Base-by-base conservation (phyloP, 2,329 filamentous ascomycete genomes). In the Monosporascus sp. region DNA sequence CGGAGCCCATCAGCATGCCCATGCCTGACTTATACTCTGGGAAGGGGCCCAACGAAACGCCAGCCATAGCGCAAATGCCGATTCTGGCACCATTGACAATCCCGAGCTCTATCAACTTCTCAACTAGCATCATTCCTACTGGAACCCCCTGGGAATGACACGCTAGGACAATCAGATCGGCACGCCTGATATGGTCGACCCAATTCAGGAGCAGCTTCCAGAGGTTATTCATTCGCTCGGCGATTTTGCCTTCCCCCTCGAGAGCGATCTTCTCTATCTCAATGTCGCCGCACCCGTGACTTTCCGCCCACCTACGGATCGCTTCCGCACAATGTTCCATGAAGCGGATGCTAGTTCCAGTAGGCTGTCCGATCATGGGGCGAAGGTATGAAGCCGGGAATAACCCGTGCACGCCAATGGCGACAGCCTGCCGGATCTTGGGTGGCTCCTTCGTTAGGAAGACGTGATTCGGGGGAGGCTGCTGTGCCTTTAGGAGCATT, bases 81-180 rank as follows among this genome's bases (percentile, higher is more conserved):
- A 99, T 86, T 50, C 85, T 86, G 6, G 88, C 81, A 41, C 82
- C 81, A 16, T 84, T 86, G 31, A 97, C 81, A 60, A 94, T 89
- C 2, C 92, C 92, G 55, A 97, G 85, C 51, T 94, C 88, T 51
- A 99, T 92, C 43, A 99, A 78, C 70, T 96, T 97, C 5, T 92
- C 91, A 5, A 97, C 79, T 3, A 99, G 78, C 85, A 97, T 97
- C 55, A 96, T 81, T 6, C 89, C 87, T 1, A 99, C 94, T 0
- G 94, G 94, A 0, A 97, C 94, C 22, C 94, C 94, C 70, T 99
- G 94, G 3, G 91, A 96, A 69, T 99, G 94, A 55, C 91, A 96
- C 3, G 91, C 91, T n/a, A 99, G 76, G 40, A 99, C 72, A 43
- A 99, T 86, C 56, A 97, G 86, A 70, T 99, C 94, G 0, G 94